A percentile compares a stretch with the other conserved stretches of the same genome.
phyloP scores from a whole-genome alignment of 2,329 filamentous ascomycete species.

The Aspergillus fumigatus region DNA sequence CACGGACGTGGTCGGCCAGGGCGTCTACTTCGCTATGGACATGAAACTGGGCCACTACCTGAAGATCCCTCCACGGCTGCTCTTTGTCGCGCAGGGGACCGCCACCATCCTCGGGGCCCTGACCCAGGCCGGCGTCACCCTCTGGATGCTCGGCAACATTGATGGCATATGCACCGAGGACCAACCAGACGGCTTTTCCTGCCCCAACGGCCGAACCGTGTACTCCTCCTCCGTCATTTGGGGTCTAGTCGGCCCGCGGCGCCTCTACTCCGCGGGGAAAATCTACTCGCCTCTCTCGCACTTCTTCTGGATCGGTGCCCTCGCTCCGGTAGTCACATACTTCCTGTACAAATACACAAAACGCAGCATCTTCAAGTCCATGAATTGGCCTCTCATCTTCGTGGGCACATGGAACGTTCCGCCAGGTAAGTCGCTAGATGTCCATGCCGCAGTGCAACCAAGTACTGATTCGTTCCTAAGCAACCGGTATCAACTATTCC shows the following conservation, averaged over 20 bases:
- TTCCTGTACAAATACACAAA: slow-evolving; percentile 23
- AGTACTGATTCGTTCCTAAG: slow-evolving; percentile 8
- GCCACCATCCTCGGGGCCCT: slow-evolving; percentile 47
- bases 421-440: slow-evolving; percentile 12
- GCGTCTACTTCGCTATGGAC: slow-evolving; percentile 46
- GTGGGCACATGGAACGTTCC: slow-evolving; percentile 26
- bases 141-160: slow-evolving; percentile 40
- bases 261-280: slow-evolving; percentile 45
- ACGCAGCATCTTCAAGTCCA: slow-evolving; percentile 32
- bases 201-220: slow-evolving; percentile 47
- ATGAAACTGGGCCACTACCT: slow-evolving; percentile 51
- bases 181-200: slow-evolving; percentile 46
- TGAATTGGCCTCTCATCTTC: slow-evolving; percentile 31
- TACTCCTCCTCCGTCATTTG: slow-evolving; percentile 48
- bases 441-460: neutral
- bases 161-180: slow-evolving; percentile 38
- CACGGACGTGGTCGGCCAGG: slow-evolving; percentile 42
- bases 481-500: slow-evolving; percentile 34
- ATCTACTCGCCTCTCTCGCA: slow-evolving; percentile 47
- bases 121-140: slow-evolving; percentile 37
- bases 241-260: slow-evolving; percentile 49
- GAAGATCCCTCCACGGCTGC: slow-evolving; percentile 46
- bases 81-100: slow-evolving; percentile 47
- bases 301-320: slow-evolving; percentile 49
- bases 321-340: slow-evolving; percentile 17